phyloP scores from a whole-genome alignment of 768 basidiomycete genomes.

The Phlebiopsis gigantea region DNA sequence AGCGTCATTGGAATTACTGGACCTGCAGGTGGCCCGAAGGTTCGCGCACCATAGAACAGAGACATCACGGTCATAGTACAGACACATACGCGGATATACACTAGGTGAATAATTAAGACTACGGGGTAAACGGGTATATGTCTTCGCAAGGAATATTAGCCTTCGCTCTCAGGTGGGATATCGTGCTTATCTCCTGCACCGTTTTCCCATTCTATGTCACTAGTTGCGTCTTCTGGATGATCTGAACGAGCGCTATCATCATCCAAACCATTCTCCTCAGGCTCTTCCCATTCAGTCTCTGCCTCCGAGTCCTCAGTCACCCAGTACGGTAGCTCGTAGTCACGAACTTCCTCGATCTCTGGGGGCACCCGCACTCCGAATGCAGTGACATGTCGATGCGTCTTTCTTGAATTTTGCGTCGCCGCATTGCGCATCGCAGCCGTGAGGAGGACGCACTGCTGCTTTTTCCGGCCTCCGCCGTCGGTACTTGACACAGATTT shows the following conservation, averaged over 20 bases:
- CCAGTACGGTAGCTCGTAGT: constrained; percentile 58
- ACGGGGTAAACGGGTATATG: not conserved
- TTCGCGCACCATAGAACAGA: not conserved
- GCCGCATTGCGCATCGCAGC: constrained; percentile 45
- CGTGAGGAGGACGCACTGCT: constrained; percentile 36
- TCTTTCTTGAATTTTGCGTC: constrained; percentile 40
- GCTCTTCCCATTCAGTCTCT: constrained; percentile 4
- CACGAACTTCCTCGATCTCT: constrained; percentile 40
- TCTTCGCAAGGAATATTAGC: not conserved
- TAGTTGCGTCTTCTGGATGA: not conserved
- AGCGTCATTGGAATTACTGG: too few relatives aligned
- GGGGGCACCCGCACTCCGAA: constrained; percentile 57
- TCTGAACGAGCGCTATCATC: not conserved
- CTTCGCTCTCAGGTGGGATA: not conserved
- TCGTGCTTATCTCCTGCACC: not conserved
- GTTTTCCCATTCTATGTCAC: not conserved
- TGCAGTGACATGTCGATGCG: constrained; percentile 48
- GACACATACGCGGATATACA: constrained; percentile 8
- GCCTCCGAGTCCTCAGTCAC: constrained; percentile 19
- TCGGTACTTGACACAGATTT: not conserved
- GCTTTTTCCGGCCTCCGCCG: not conserved
- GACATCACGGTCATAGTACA: constrained; percentile 1
- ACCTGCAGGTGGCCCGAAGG: not conserved
- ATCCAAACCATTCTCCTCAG: not conserved
- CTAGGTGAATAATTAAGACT: constrained; percentile 1